Conservation (phyloP, 2,329 filamentous ascomycete species). For the Endocalyx cinctus region DNA sequence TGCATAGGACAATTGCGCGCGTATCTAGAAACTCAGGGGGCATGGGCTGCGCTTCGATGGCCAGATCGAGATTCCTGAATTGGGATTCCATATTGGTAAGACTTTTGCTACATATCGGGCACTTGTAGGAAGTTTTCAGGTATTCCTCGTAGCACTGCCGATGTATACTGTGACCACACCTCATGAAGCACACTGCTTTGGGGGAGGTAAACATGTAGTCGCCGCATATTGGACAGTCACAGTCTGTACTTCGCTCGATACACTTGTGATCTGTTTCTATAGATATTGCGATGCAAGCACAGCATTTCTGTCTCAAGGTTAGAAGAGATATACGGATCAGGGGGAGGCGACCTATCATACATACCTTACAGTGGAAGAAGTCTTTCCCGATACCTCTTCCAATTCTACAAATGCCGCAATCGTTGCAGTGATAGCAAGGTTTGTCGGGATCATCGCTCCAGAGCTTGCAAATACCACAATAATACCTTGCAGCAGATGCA, state of each 20-base stretch:
- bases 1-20: slow-evolving; percentile 81
- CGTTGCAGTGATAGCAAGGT: slow-evolving; percentile 91
- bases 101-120: slow-evolving; percentile 92
- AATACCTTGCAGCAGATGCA: slow-evolving; percentile 78
- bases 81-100: slow-evolving; percentile 97
- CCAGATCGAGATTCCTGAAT: slow-evolving; percentile 84
- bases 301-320: slow-evolving; percentile 63
- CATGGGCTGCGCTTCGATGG: slow-evolving; percentile 89
- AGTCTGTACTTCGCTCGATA: slow-evolving; percentile 90
- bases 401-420: slow-evolving; percentile 91
- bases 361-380: slow-evolving; percentile 95
- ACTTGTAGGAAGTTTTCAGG: slow-evolving; percentile 88
- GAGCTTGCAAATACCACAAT: slow-evolving; percentile 89
- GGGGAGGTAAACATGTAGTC: slow-evolving; percentile 95
- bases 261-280: slow-evolving; percentile 84
- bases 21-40: slow-evolving; percentile 76
- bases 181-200: slow-evolving; percentile 85
- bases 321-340: too few relatives aligned
- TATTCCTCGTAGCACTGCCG: slow-evolving; percentile 83
- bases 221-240: slow-evolving; percentile 93
- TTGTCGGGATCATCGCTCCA: slow-evolving; percentile 94
- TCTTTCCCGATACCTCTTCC: slow-evolving; percentile 92
- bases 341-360: too few relatives aligned
- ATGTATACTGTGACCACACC: slow-evolving; percentile 94
- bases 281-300: slow-evolving; percentile 87